phyloP scores from a whole-genome alignment of 805 yeast species.

The Jamesozyma jinghongensis region DNA sequence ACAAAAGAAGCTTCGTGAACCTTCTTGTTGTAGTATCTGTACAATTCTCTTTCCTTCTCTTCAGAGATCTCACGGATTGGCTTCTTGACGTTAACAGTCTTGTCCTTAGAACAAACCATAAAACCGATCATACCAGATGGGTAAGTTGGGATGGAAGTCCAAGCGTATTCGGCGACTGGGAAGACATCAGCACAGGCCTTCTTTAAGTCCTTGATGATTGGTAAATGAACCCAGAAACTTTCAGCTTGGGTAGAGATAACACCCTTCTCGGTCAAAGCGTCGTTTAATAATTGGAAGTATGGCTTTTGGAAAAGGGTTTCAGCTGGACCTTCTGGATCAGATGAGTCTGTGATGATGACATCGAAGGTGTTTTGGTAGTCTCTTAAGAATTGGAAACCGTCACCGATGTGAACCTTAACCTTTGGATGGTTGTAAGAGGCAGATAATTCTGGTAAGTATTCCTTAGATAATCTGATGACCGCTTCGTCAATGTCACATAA shows the following conservation, averaged over 20 bases:
- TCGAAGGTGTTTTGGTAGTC: slow-evolving; percentile 81
- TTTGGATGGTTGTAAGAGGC: slow-evolving; percentile 79
- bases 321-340: slow-evolving; percentile 99
- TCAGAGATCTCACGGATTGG: slow-evolving; percentile 61
- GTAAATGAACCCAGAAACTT: slow-evolving; percentile 86
- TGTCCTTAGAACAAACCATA: slow-evolving; percentile 86
- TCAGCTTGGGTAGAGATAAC: slow-evolving; percentile 92
- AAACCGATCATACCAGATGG: slow-evolving; percentile 98
- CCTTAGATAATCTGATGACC: slow-evolving; percentile 77
- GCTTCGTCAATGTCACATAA: slow-evolving; percentile 94
- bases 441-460: slow-evolving; percentile 83
- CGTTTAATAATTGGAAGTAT: slow-evolving; percentile 73
- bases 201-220: slow-evolving; percentile 73
- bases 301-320: slow-evolving; percentile 87
- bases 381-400: slow-evolving; percentile 92
- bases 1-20: slow-evolving; percentile 86
- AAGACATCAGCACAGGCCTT: slow-evolving; percentile 74
- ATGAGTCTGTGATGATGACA: slow-evolving; percentile 93
- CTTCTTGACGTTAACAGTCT: slow-evolving; percentile 48
- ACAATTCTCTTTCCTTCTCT: slow-evolving; percentile 53
- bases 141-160: slow-evolving; percentile 90
- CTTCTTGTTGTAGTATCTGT: slow-evolving; percentile 73
- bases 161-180: slow-evolving; percentile 86
- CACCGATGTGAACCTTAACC: slow-evolving; percentile 85
- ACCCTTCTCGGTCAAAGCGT: slow-evolving; percentile 89